phyloP scores from a whole-genome alignment of 331 rosid genomes.

The Pyracantha coccinea region DNA sequence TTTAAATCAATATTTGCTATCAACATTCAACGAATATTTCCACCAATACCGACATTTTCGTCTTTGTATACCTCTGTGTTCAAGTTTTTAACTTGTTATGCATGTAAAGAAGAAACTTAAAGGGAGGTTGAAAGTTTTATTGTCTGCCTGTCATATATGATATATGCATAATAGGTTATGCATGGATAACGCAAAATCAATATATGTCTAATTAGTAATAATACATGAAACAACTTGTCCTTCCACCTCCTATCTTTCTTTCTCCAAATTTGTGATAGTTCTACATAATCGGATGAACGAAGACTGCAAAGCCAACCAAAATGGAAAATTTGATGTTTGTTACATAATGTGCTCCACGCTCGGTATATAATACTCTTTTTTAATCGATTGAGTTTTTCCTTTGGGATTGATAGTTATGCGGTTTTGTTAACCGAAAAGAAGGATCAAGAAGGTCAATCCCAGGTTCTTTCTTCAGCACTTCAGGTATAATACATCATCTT shows the following conservation, averaged over 20 bases:
- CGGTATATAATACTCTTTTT: background rate
- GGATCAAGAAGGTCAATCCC: slow-evolving; percentile 86
- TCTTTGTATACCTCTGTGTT: no score
- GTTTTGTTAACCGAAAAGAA: slow-evolving; percentile 67
- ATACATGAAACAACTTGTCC: background rate
- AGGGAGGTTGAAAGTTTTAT: no score
- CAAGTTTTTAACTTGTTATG: no score
- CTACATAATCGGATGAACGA: background rate
- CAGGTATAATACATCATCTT: slow-evolving; percentile 43
- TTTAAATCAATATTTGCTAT: no score
- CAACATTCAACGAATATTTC: no score
- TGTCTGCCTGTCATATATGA: no score
- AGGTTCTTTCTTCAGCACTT: slow-evolving; percentile 86
- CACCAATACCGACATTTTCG: no score
- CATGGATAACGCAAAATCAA: no score
- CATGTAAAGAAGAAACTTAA: no score
- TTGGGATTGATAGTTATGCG: slow-evolving; percentile 56
- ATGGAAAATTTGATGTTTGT: background rate
- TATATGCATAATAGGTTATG: no score
- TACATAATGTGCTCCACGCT: background rate
- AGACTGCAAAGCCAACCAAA: background rate
- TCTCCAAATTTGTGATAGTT: background rate
- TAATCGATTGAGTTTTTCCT: background rate
- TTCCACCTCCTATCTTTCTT: background rate
- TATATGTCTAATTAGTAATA: no score